Evolutionary conservation across 2,329 filamentous ascomycete genomes (phyloP), one percentile per base, ranked within the genome.

Genomic region (Raffaelea arxii): DNA sequence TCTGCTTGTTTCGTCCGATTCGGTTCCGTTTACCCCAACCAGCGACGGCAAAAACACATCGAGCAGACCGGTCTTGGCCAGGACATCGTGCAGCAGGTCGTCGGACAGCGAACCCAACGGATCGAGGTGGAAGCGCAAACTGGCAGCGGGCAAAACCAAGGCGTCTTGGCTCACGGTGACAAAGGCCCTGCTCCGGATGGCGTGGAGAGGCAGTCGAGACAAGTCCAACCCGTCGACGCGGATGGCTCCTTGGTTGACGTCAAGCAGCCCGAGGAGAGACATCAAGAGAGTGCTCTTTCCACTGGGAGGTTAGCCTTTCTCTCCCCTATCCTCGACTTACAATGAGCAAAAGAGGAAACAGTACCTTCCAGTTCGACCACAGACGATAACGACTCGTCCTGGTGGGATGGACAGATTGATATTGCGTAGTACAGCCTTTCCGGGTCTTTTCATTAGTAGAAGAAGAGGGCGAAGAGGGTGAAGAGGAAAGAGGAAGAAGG

Each of bases 281-380:
- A 70, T 62, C 1, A 75, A 61, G 0, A 77, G 57, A 1, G 63
- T 64, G 39, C 61, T 65, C 46, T 71, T 70, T 1, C 68, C 67
- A 45, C 39, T 36, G 41, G 21, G n/a, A n/a, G n/a, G n/a, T n/a
- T n/a, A n/a, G n/a, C n/a, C n/a, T n/a, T n/a, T n/a, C n/a, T n/a
- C n/a, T n/a, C n/a, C n/a, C n/a, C n/a, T n/a, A n/a, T n/a, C n/a
- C n/a, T n/a, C n/a, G n/a, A n/a, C n/a, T n/a, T n/a, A n/a, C n/a
- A n/a, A n/a, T n/a, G n/a, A n/a, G n/a, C n/a, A n/a, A n/a, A n/a
- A n/a, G n/a, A n/a, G n/a, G n/a, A n/a, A n/a, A n/a, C n/a, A n/a
- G n/a, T 55, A 65, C 66, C 65, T 69, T 49, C 70, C 74, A 22
- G 69, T 79, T 2, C 75, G 65, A 1, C 76, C 76, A 38, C 71